Percentiles rank a stretch among this genome's conserved stretches.
phyloP scores from a whole-genome alignment of 2,329 filamentous ascomycete genomes.

The Sporothrix inflata region DNA sequence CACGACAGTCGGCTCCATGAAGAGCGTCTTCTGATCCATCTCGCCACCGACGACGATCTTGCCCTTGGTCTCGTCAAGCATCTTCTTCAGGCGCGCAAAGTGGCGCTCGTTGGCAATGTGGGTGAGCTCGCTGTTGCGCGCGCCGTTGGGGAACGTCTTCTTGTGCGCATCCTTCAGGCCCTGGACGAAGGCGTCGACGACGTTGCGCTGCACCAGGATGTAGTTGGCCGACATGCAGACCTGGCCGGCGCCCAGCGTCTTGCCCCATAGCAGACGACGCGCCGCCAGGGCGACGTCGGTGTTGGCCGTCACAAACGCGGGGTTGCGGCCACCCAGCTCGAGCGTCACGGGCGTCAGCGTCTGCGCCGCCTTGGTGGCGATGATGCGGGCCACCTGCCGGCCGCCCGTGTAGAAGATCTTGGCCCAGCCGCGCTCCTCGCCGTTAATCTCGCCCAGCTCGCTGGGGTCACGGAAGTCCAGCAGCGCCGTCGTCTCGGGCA shows the following conservation, averaged over 20 bases:
- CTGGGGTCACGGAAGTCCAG: slow-evolving; percentile 63
- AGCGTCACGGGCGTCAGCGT: slow-evolving; percentile 85
- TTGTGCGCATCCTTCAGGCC: slow-evolving; percentile 72
- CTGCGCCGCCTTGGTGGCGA: slow-evolving; percentile 86
- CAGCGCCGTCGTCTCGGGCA: slow-evolving; percentile 79
- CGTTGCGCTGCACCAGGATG: slow-evolving; percentile 75
- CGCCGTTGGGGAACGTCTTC: slow-evolving; percentile 83
- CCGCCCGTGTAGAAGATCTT: slow-evolving; percentile 98
- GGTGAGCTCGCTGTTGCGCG: slow-evolving; percentile 76
- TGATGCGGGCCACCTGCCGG: slow-evolving; percentile 77
- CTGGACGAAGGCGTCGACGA: slow-evolving; percentile 72
- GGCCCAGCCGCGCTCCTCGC: slow-evolving; percentile 70
- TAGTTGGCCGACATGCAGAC: slow-evolving; percentile 95
- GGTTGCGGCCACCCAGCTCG: slow-evolving; percentile 90
- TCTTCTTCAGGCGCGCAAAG: slow-evolving; percentile 82
- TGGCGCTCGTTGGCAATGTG: slow-evolving; percentile 80
- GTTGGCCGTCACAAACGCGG: slow-evolving; percentile 85
- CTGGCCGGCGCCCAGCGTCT: slow-evolving; percentile 84
- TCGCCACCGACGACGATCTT: slow-evolving; percentile 86
- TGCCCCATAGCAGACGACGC: slow-evolving; percentile 84
- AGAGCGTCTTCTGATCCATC: slow-evolving; percentile 77
- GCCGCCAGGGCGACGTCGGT: slow-evolving; percentile 81
- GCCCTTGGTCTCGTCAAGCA: slow-evolving; percentile 83
- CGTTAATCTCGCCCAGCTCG: slow-evolving; percentile 24
- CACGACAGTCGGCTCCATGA: slow-evolving; percentile 93